Evolutionary conservation across 2,329 filamentous ascomycete genomes (phyloP).

Genomic region (Ceratocystis huliohia): DNA sequence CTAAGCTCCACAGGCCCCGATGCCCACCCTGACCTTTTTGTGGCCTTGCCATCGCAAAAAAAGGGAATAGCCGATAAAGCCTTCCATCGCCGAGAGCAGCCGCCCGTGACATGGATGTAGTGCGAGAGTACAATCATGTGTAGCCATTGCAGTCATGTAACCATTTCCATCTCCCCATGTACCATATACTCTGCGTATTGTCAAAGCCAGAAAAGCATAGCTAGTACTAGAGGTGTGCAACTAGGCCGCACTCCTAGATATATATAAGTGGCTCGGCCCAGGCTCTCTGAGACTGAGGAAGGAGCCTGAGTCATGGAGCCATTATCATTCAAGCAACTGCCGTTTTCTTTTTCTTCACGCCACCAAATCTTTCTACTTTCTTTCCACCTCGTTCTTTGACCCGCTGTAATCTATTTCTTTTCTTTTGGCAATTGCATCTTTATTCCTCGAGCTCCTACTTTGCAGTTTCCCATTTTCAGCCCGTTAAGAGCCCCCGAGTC

Average conservation of each 20-base stretch:
- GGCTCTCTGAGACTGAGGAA: not conserved
- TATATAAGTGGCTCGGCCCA: not conserved
- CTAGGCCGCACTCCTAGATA: not conserved
- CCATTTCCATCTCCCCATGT: too few relatives aligned
- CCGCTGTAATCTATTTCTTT: not conserved
- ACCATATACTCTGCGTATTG: not conserved
- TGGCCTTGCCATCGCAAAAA: not conserved
- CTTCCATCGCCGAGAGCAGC: not conserved
- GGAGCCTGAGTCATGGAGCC: not conserved
- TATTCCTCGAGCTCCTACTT: not conserved
- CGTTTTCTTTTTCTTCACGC: not conserved
- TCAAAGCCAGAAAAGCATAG: not conserved
- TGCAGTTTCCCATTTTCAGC: not conserved
- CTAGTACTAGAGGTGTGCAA: not conserved
- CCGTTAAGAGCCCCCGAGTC: not conserved
- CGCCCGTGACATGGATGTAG: not conserved
- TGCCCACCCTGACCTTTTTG: not conserved
- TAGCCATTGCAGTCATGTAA: not conserved
- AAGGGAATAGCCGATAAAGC: not conserved
- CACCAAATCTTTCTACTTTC: not conserved
- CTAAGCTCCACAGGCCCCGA: not conserved
- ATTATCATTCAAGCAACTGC: slow-evolving; percentile 1
- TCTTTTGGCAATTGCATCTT: not conserved
- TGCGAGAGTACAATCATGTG: not conserved
- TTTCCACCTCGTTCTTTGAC: not conserved